Conservation (phyloP, 2,329 filamentous ascomycete genomes). For the Cladophialophora bantiana region DNA sequence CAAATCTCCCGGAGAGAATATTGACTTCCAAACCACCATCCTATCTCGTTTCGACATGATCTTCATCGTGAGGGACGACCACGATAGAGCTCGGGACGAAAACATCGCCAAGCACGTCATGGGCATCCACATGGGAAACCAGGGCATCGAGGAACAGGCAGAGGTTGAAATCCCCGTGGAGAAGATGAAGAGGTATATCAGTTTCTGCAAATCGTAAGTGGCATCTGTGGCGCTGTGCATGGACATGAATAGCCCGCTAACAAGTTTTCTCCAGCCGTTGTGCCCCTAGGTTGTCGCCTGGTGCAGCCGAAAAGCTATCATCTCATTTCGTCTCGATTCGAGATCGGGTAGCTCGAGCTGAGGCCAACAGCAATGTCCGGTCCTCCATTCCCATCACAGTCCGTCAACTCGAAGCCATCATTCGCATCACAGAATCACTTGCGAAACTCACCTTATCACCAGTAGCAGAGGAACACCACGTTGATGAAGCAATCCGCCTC, state of each 20-base stretch:
- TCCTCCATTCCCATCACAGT: constrained; percentile 97
- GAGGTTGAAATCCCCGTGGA: constrained; percentile 92
- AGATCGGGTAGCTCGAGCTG: constrained; percentile 88
- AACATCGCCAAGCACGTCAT: constrained; percentile 96
- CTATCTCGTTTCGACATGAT: constrained; percentile 99
- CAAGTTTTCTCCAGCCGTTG: constrained; percentile 68
- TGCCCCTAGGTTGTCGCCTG: constrained; percentile 85
- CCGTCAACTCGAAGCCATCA: constrained; percentile 94
- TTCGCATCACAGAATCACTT: constrained; percentile 94
- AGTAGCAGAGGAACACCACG: constrained; percentile 86
- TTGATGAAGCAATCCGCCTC: constrained; percentile 95
- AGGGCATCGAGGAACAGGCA: constrained; percentile 78
- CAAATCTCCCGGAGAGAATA: constrained; percentile 97
- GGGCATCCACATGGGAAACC: constrained; percentile 92
- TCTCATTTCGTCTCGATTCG: constrained; percentile 97
- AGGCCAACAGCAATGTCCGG: constrained; percentile 86
- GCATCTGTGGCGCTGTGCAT: not conserved
- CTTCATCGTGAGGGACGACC: constrained; percentile 96
- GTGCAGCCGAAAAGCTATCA: constrained; percentile 93
- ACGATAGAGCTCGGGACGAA: constrained; percentile 88
- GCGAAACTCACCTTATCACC: constrained; percentile 89
- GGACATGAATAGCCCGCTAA: constrained; percentile 12
- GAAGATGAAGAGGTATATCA: constrained; percentile 96
- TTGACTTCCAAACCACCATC: constrained; percentile 98
- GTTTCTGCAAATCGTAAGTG: constrained; percentile 92